These are phyloP conservation scores for Nannizzia gypsea DNA, from an alignment of 2,329 filamentous ascomycete genomes.

Conservation along the genomic window DNA sequence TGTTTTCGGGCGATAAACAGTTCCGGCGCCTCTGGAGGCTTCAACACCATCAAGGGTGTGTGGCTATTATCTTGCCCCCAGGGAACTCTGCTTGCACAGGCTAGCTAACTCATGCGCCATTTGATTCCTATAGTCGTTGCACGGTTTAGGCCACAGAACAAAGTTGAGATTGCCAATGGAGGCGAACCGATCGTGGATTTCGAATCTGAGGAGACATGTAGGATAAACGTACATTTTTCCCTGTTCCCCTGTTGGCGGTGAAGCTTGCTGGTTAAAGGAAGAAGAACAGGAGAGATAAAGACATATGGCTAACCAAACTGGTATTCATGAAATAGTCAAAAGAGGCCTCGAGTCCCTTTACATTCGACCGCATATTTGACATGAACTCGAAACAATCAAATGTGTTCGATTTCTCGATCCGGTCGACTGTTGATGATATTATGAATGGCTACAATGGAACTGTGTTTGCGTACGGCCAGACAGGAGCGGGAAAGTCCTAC, in stretches of 20 bases:
- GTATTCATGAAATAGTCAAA: not conserved
- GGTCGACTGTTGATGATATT: conserved; percentile 91
- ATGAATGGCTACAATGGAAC: conserved; percentile 98
- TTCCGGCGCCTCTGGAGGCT: conserved; percentile 22
- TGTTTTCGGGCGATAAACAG: conserved; percentile 13
- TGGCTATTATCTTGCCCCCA: conserved; percentile 11
- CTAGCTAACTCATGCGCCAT: conserved; percentile 1
- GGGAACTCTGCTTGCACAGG: not conserved
- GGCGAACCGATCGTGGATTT: conserved; percentile 88
- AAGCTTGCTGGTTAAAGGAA: not conserved
- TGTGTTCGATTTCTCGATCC: conserved; percentile 97
- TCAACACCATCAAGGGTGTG: conserved; percentile 45
- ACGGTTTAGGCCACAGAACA: conserved; percentile 95
- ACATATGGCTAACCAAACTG: not conserved
- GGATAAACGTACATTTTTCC: conserved; percentile 59
- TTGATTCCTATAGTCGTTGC: conserved; percentile 60
- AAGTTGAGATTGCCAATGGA: conserved; percentile 77
- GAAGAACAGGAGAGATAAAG: not conserved
- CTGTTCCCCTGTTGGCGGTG: not conserved
- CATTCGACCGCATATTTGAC: conserved; percentile 94
- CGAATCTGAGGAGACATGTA: conserved; percentile 77
- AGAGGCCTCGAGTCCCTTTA: conserved; percentile 65
- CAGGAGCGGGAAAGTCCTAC: conserved; percentile 95
- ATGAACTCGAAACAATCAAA: conserved; percentile 84
- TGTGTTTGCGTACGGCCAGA: conserved; percentile 97